Base-by-base conservation (phyloP, 306 rosid genomes). In the Oemleria cerasiformis region DNA sequence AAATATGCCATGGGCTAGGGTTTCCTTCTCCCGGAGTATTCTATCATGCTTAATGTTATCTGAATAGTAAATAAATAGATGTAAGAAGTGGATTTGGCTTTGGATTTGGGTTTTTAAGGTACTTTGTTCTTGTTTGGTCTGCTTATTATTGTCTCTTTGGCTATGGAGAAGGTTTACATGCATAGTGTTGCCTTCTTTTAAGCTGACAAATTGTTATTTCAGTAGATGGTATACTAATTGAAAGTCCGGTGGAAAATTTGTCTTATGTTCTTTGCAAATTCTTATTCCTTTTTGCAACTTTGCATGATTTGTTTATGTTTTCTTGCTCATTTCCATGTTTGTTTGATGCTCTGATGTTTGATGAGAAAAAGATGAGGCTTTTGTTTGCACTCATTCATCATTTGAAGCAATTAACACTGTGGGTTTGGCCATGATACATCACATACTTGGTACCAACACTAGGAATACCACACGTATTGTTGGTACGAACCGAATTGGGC, bases 1-100 rank as follows among this genome's bases (percentile, higher is more conserved):
- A 85, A 82, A 69, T 85, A 85, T 77, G 89, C 89, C 67, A 85
- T 85, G 89, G 86, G 87, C 71, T 85, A 78, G 73, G 78, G 65
- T 3, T 7, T 3, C 50, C 12, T 38, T 62, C 71, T 47, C 71
- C 47, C 39, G 39, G 49, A 30, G 75, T 48, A 73, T 17, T 23
- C 41, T 67, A 51, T 63, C 3, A 12, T 71, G 76, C 56, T 36
- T 74, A 74, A 41, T 57, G 59, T 55, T 51, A 43, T 73, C 40
- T 3, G 49, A 67, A 45, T 74, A 74, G 85, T 84, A 80, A 84
- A 84, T 84, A 84, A 84, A 68, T 75, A 74, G 77, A 44, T 59
- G 21, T 30, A 77, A 73, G 64, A 39, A 23, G 63, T 65, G 78
- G 41, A 42, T 53, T 44, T 65, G 78, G 41, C 36, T 53, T 44